Evolutionary conservation across 345 rosid genomes (phyloP), one percentile per base, ranked within the genome.

Genomic region (Eucalyptus tenuipes): DNA sequence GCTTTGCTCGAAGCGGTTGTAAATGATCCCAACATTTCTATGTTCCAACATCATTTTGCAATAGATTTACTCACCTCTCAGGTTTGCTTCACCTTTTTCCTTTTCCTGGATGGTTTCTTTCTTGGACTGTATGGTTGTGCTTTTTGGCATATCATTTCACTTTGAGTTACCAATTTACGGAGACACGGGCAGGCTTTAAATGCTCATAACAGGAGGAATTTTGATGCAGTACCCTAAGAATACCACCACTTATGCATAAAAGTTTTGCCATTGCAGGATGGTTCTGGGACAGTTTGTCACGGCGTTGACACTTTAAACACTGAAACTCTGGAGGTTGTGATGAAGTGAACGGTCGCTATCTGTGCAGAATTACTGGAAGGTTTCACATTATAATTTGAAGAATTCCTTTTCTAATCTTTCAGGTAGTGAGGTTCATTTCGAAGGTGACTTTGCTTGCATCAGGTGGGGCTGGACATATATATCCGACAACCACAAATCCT

Each of bases 391-490:
- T 89, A 25, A 57, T 48, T 25, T 52, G 86, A 47, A 42, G 61
- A 47, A 40, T 48, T 42, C 10, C 87, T 80, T 75, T 87, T 61
- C 81, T 20, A 71, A 71, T 31, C 88, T 87, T 89, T 86, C 92
- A 96, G 99, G 98, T 95, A 86, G 94, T 94, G 52, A 95, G 99
- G 80, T 98, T 98, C 90, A 92, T 97, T 90, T 96, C 99, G 5
- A 96, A 96, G 95, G 97, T 96, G 93, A 98, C 96, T 45, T 93
- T 98, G 92, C 97, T 98, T 85, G 99, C 99, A 87, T 98, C 99
- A 48, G 99, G 99, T 87, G 99, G 99, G 86, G 99, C 97, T 48
- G 99, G 99, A 7, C 99, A 98, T 92, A 95, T 98, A 90, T 98
- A 98, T 88, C 99, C 98, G 25, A 94, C 96, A 40, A 96, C 99